Evolutionary conservation across 352 stramenopile species (phyloP).

Genomic region (Globisporangium lucens): DNA sequence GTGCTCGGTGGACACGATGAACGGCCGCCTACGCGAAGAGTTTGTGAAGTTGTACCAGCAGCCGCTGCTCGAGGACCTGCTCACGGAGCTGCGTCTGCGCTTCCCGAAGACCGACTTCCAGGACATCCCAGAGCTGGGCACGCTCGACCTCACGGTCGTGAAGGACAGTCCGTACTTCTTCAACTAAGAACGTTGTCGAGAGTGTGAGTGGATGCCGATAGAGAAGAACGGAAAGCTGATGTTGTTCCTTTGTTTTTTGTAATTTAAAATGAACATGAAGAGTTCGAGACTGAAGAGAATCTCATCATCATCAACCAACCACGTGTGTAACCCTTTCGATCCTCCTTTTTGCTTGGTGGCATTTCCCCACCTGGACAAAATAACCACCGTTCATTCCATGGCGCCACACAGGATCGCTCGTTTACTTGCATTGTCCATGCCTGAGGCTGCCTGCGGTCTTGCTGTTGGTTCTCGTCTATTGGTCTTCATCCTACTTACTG

Average conservation of each 20-base stretch:
- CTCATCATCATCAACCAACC: neutral
- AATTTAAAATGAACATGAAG: slow-evolving; percentile 1
- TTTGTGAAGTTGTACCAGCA: neutral
- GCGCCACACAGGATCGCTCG: too few relatives aligned
- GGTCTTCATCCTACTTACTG: neutral
- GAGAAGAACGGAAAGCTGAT: neutral
- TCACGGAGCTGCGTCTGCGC: neutral
- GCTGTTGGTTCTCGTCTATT: neutral
- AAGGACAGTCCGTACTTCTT: neutral
- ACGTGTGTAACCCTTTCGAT: too few relatives aligned
- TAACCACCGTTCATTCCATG: too few relatives aligned
- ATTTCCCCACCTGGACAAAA: too few relatives aligned
- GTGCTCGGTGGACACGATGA: neutral
- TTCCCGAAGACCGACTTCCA: neutral
- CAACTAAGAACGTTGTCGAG: neutral
- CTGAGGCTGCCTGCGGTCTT: neutral
- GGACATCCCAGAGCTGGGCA: neutral
- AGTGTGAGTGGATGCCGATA: neutral
- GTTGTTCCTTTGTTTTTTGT: neutral
- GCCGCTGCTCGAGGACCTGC: neutral
- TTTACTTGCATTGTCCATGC: neutral
- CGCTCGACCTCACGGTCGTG: neutral
- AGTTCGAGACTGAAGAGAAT: neutral
- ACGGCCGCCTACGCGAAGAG: neutral
- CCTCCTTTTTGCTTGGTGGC: too few relatives aligned